Evolutionary conservation across 176 grass and related monocot genomes (phyloP), one percentile per base, ranked within the genome.

Genomic region (Aegilops umbellulata): DNA sequence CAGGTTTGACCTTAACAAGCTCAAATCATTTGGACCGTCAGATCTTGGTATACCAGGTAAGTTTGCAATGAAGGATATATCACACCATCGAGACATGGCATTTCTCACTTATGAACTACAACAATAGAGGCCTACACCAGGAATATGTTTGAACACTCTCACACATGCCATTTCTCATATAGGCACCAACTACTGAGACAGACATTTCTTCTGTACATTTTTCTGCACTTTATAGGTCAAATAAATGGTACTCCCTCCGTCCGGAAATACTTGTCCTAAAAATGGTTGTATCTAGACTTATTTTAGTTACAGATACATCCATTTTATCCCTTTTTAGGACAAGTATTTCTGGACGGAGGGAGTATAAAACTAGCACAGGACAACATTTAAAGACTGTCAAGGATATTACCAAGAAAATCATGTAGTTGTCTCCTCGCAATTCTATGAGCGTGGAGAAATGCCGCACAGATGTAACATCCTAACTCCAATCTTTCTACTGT

Each of bases 381-480:
- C 6, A 90, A 57, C 38, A 82, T 73, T n/a, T 62, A 60, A 39
- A 62, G 19, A 83, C 53, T 80, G 34, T 24, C 42, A 31, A 76
- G 77, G 53, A 87, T 85, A 75, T 81, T 98, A 98, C 95, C 95
- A 61, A 98, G 88, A 92, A 98, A 98, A 87, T 95, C 91, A 85
- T 89, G 70, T 38, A 98, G 86, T 70, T 98, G 87, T 23, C 93
- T 80, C 83, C 93, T 95, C 15, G 89, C 95, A 25, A 90, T 92
- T 81, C 93, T 89, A 78, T 98, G 95, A 69, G 93, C 93, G 79
- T 93, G 91, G 34, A 98, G 88, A 93, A 98, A 98, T 79, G 95
- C 87, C 36, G 95, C 93, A 62, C 89, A 92, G 26, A 98, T 95
- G 90, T 90, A 94, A 78, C 95, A 93, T 83, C 87, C 91, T 47